Conservation (phyloP, 768 basidiomycete genomes). For the Podaxis sp. region DNA sequence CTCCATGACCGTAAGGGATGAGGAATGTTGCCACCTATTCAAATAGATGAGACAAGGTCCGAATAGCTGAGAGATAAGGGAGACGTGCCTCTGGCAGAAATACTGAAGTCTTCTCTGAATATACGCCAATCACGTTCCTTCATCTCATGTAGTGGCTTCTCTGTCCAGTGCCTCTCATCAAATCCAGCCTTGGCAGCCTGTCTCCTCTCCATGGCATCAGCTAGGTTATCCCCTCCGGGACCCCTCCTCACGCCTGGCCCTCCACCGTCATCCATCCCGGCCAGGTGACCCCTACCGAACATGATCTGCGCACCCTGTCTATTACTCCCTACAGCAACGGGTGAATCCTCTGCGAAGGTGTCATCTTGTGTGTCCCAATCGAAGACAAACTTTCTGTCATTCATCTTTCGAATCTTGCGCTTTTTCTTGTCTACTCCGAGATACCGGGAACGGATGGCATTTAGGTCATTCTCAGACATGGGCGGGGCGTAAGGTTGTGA, state of each 20-base stretch:
- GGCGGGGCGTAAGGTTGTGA: slow-evolving; percentile 50
- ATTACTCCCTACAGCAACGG: slow-evolving; percentile 66
- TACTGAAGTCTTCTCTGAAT: slow-evolving; percentile 98
- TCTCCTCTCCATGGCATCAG: slow-evolving; percentile 80
- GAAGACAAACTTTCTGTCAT: slow-evolving; percentile 97
- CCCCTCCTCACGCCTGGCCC: slow-evolving; percentile 39
- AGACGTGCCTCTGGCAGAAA: slow-evolving; percentile 78
- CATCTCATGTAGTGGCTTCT: slow-evolving; percentile 91
- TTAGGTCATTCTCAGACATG: slow-evolving; percentile 80
- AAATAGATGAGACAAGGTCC: slow-evolving; percentile 9
- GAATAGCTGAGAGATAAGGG: background rate
- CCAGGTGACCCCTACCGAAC: slow-evolving; percentile 83
- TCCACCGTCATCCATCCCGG: slow-evolving; percentile 84
- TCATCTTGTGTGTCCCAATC: slow-evolving; percentile 99
- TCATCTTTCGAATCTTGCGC: slow-evolving; percentile 91
- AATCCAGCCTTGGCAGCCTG: slow-evolving; percentile 78
- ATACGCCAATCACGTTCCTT: slow-evolving; percentile 99
- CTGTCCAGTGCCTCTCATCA: slow-evolving; percentile 97
- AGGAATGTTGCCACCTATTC: slow-evolving; percentile 85
- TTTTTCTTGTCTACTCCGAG: slow-evolving; percentile 94
- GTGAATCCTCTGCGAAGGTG: slow-evolving; percentile 78
- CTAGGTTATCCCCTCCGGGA: slow-evolving; percentile 50
- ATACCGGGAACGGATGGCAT: slow-evolving; percentile 87
- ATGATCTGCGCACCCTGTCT: slow-evolving; percentile 84
- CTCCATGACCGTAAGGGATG: slow-evolving; percentile 91